Base-by-base conservation (phyloP, 306 rosid species). In the Amphicarpaea edgeworthii region DNA sequence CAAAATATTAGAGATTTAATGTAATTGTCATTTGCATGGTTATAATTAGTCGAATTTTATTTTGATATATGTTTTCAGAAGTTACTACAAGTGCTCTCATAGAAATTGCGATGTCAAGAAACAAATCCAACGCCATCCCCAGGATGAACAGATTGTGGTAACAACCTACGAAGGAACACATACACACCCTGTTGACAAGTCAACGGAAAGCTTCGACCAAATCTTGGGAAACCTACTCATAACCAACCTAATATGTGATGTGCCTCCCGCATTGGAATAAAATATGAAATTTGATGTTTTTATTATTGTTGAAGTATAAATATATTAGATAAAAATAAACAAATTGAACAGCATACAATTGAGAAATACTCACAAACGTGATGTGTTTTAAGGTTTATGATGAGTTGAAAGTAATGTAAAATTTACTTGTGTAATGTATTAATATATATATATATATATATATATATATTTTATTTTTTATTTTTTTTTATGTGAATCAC, bases 91-190 rank as follows among this genome's bases (percentile, higher is more conserved):
- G 83, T 91, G 97, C 51, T 59, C 90, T 7, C 68, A 83, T 70
- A 51, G 65, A 72, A 94, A 89, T 3, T 89, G 97, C 87, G 78
- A 77, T 70, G 94, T 91, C 0, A 91, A 83, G 66, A 89, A 89
- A 82, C 91, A 89, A 78, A 80, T 87, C 74, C 94, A 90, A 79
- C 83, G 87, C 9, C 85, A 75, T 42, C 72, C 87, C 11, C 74
- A 14, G 19, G 94, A 90, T 2, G 90, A 87, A 55, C 85, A 77
- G 70, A 57, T 90, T 12, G 91, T 85, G 79, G 80, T 87, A 32
- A 84, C 88, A 3, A 84, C 90, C 23, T 84, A 87, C 47, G 90
- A 87, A 76, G 90, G 90, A 46, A 87, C 49, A 5, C 90, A 87
- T 30, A 37, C 59, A 43, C 90, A 84, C 79, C 77, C 77, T 19